phyloP scores from a whole-genome alignment of 2,329 filamentous ascomycete genomes.

The Penicillium carneum region DNA sequence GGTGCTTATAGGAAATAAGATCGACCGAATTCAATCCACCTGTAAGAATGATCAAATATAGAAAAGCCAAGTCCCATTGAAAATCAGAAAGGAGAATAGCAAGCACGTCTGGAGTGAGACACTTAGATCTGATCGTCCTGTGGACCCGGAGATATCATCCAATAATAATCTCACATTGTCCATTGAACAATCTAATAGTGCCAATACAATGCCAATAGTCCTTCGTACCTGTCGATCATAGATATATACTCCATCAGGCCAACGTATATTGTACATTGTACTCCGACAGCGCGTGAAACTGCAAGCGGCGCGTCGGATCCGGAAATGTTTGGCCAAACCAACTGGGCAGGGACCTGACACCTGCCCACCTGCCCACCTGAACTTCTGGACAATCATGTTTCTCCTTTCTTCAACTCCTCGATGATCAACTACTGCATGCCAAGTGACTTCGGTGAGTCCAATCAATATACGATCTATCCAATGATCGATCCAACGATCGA shows the following conservation, averaged over 20 bases:
- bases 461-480: not conserved
- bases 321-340: conserved; percentile 1
- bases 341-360: too few species aligned
- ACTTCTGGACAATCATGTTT: not conserved
- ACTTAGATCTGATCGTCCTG: conserved; percentile 10
- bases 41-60: conserved; percentile 6
- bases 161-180: not conserved
- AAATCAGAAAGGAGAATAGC: not conserved
- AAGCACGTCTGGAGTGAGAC: not conserved
- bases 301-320: not conserved
- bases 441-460: conserved; percentile 12
- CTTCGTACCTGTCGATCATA: conserved; percentile 11
- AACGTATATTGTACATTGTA: not conserved
- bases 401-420: not conserved
- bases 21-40: not conserved
- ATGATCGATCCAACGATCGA: not conserved
- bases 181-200: conserved; percentile 5
- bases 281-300: not conserved
- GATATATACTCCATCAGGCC: not conserved
- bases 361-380: too few species aligned
- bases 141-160: conserved; percentile 6
- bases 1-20: conserved; percentile 34
- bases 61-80: conserved; percentile 1
- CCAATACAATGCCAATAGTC: not conserved
- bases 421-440: not conserved